Percentiles rank a stretch among this genome's conserved stretches.
Conservation (phyloP, 2,329 filamentous ascomycete species). For the Trichoderma atrobrunneum region DNA sequence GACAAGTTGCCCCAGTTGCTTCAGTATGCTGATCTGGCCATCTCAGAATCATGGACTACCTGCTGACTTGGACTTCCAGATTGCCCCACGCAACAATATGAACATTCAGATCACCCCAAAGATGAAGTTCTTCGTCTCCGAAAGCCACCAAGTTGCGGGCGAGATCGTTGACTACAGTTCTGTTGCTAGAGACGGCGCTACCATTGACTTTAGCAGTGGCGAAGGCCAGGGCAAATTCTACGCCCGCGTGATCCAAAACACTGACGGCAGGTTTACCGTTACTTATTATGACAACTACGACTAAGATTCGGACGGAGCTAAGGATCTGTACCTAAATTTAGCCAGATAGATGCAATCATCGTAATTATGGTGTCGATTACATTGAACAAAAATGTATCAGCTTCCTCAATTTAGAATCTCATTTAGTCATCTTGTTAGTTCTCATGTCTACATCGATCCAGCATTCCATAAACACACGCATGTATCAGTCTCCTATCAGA, state of each 20-base stretch:
- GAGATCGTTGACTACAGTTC: slow-evolving; percentile 11
- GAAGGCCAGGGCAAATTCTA: slow-evolving; percentile 8
- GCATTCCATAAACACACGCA: no score
- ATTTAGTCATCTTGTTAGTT: no score
- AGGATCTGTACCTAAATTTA: background rate
- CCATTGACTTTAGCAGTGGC: slow-evolving; percentile 11
- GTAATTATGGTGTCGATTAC: background rate
- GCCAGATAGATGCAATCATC: background rate
- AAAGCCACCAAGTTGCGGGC: slow-evolving; percentile 6
- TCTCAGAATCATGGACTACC: background rate
- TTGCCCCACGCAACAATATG: slow-evolving; percentile 8
- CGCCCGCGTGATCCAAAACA: background rate
- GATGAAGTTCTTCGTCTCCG: slow-evolving; percentile 12
- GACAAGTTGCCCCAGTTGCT: slow-evolving; percentile 14
- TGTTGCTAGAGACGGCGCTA: background rate
- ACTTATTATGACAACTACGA: background rate
- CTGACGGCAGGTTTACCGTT: background rate
- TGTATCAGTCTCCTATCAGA: no score
- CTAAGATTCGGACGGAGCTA: background rate
- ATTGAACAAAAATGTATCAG: background rate
- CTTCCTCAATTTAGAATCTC: background rate
- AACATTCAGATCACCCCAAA: slow-evolving; percentile 10
- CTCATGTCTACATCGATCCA: no score
- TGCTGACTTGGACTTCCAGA: background rate
- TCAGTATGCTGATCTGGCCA: background rate